Conservation (phyloP, 129 eudicot genomes). For the Scalesia atractyloides region DNA sequence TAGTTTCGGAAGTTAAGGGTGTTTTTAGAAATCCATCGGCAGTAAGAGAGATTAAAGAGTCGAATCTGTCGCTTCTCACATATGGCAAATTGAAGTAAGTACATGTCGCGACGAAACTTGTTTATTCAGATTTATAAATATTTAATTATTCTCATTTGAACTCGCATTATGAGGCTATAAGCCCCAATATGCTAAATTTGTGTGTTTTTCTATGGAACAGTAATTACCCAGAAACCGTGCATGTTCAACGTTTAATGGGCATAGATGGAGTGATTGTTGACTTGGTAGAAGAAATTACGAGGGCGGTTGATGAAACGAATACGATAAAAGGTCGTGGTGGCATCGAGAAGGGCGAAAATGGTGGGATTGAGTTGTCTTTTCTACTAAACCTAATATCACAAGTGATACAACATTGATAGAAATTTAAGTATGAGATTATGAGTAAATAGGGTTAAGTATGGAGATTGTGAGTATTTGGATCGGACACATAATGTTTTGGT, state of each 20-base stretch:
- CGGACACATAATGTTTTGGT: constrained; percentile 14
- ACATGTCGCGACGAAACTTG: no score
- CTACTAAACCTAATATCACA: constrained; percentile 59
- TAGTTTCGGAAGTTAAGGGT: constrained; percentile 78
- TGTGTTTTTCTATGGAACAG: constrained; percentile 24
- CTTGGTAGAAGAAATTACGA: constrained; percentile 59
- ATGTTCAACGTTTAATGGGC: constrained; percentile 72
- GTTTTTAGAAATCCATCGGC: constrained; percentile 66
- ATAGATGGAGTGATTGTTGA: constrained; percentile 84
- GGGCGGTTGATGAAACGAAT: constrained; percentile 45
- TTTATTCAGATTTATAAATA: no score
- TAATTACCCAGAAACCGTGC: constrained; percentile 71
- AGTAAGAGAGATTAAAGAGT: constrained; percentile 66
- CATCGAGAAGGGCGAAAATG: constrained; percentile 26
- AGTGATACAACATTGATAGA: constrained; percentile 47
- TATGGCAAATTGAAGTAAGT: constrained; percentile 83
- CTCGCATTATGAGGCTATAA: background rate
- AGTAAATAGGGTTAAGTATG: constrained; percentile 27
- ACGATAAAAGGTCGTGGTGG: constrained; percentile 23
- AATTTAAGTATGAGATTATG: no score
- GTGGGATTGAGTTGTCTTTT: constrained; percentile 46
- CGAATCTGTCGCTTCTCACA: constrained; percentile 74
- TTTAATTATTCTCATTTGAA: no score
- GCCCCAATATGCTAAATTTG: no score
- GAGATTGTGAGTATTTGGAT: background rate